Evolutionary conservation across 2,329 filamentous ascomycete species (phyloP), one percentile per base, ranked within the genome.

Genomic region (Fusarium lateritium): DNA sequence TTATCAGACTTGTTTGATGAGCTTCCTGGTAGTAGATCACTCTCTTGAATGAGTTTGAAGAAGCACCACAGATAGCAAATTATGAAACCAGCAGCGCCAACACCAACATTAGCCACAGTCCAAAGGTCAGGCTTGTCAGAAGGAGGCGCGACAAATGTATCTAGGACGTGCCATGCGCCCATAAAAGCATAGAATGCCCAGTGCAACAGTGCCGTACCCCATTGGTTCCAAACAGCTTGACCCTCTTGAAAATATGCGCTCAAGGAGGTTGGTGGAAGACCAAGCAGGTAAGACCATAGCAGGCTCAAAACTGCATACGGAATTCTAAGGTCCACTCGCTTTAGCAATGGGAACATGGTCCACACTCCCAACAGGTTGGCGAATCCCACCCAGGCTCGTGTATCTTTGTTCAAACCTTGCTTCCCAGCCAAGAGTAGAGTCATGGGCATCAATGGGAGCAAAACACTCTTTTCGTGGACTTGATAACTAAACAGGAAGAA

Each of bases 401-500:
- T 89, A 54, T 91, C 89, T 62, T 92, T 92, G 62, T 89, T 89
- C 50, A 99, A 82, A 0, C 95, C 95, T 49, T 92, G 88, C 66
- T 91, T 88, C 17, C 92, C 90, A 17, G 92, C 92, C 39, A 99
- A 85, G 7, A 98, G 85, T 8, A 98, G 81, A 0, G 94, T 98
- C 92, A 97, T 97, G 0, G 96, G 96, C 77, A 98, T 88, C 46
- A 99, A 84, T 2, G 96, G 97, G 4, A 99, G 87, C 7, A 99
- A 84, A 0, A 97, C 94, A 70, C 94, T 98, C 86, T 99, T 99
- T 82, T 99, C 96, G 75, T 99, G 96, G 1, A 99, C 97, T 77
- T 99, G 96, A 78, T 97, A 99, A 74, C 94, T 97, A 82, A 97
- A 98, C 17, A 99, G 84, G 79, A 98, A 99, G 84, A 99, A 99